A percentile compares a stretch with the other conserved stretches of the same genome.
Evolutionary conservation across 2,329 filamentous ascomycete genomes (phyloP).

Genomic region (Penicillium capsulatum): DNA sequence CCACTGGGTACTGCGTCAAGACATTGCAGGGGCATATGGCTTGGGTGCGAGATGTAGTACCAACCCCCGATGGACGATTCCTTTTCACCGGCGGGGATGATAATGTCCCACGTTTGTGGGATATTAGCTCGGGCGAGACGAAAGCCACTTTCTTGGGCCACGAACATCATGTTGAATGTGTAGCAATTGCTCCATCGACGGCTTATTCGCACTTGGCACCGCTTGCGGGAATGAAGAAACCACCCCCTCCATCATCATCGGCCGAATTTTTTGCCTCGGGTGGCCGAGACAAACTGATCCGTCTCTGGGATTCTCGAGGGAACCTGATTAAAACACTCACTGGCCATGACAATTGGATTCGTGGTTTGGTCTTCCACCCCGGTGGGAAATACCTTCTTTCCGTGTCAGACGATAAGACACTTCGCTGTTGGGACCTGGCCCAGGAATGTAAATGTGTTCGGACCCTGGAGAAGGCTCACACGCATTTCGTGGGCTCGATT

Average conservation of each 20-base stretch:
- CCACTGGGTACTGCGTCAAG: slow-evolving; percentile 86
- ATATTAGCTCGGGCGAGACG: slow-evolving; percentile 68
- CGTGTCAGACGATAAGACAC: slow-evolving; percentile 82
- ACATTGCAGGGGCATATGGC: slow-evolving; percentile 81
- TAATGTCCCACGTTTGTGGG: slow-evolving; percentile 78
- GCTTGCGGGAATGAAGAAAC: slow-evolving; percentile 77
- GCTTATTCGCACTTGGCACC: slow-evolving; percentile 72
- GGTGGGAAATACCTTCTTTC: slow-evolving; percentile 86
- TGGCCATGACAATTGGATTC: slow-evolving; percentile 94
- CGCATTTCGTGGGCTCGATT: slow-evolving; percentile 80
- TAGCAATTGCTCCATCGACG: slow-evolving; percentile 74
- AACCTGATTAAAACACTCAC: slow-evolving; percentile 77
- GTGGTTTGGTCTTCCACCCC: slow-evolving; percentile 81
- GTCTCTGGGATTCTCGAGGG: slow-evolving; percentile 81
- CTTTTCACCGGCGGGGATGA: slow-evolving; percentile 81
- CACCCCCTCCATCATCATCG: slow-evolving; percentile 66
- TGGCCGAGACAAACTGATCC: slow-evolving; percentile 84
- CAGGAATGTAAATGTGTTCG: slow-evolving; percentile 91
- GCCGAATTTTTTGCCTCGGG: slow-evolving; percentile 90
- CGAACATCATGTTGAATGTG: slow-evolving; percentile 82
- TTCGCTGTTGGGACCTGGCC: slow-evolving; percentile 87
- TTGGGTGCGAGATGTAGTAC: slow-evolving; percentile 86
- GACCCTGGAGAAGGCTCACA: slow-evolving; percentile 64
- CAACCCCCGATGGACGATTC: slow-evolving; percentile 77
- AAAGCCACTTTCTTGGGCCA: slow-evolving; percentile 81